A percentile compares a stretch with the other conserved stretches of the same genome.
Evolutionary conservation across 805 yeast genomes (phyloP).

Genomic region (Sugiyamaella smithiae): DNA sequence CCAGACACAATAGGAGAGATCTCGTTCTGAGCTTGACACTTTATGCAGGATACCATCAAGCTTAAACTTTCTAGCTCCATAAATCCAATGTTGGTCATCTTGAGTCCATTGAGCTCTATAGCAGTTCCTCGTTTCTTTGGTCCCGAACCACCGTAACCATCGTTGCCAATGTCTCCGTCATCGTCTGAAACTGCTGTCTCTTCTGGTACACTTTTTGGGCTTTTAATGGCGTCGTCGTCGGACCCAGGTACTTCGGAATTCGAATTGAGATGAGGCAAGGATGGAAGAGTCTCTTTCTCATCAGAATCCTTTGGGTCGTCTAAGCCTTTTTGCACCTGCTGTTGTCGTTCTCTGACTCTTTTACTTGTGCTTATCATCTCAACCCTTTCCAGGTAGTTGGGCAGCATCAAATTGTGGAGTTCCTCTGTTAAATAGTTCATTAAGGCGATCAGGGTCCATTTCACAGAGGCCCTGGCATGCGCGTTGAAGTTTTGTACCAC

Average conservation of each 20-base stretch:
- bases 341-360: not conserved
- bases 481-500: slow-evolving; percentile 25
- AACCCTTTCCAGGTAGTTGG: slow-evolving; percentile 11
- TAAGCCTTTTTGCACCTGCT: not conserved
- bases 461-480: slow-evolving; percentile 18
- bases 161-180: not conserved
- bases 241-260: not conserved
- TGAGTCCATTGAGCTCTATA: slow-evolving; percentile 33
- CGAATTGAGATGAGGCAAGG: not conserved
- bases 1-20: slow-evolving; percentile 34
- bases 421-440: slow-evolving; percentile 22
- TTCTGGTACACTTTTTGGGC: not conserved
- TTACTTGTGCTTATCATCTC: not conserved
- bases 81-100: slow-evolving; percentile 33
- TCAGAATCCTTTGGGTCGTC: not conserved
- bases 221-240: slow-evolving; percentile 6
- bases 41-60: slow-evolving; percentile 36
- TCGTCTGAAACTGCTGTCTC: not conserved
- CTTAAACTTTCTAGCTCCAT: slow-evolving; percentile 35
- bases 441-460: slow-evolving; percentile 24
- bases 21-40: slow-evolving; percentile 38
- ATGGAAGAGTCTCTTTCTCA: not conserved
- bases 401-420: slow-evolving; percentile 21
- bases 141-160: slow-evolving; percentile 10
- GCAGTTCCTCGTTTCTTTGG: slow-evolving; percentile 33